Percentiles rank a stretch among this genome's conserved stretches.
phyloP scores from a whole-genome alignment of 2,329 filamentous ascomycete genomes.

The Hypoxylon sp. region DNA sequence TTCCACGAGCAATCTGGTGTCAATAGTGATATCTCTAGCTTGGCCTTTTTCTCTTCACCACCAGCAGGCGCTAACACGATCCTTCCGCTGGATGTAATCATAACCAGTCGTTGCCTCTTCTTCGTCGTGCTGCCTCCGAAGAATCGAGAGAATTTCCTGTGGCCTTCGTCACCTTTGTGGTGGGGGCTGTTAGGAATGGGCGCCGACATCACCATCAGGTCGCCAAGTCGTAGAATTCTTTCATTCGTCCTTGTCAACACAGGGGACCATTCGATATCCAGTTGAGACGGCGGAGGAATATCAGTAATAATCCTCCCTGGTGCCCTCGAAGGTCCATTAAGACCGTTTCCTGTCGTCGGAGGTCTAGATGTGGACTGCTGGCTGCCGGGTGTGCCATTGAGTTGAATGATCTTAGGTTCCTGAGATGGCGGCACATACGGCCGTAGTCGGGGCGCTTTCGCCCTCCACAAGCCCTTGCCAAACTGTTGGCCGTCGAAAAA shows the following conservation, averaged over 20 bases:
- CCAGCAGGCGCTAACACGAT: constrained; percentile 90
- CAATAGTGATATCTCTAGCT: constrained; percentile 88
- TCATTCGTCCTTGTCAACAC: constrained; percentile 92
- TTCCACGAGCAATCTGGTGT: constrained; percentile 79
- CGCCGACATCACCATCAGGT: constrained; percentile 83
- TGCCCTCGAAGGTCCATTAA: constrained; percentile 63
- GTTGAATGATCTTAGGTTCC: constrained; percentile 77
- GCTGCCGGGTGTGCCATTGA: constrained; percentile 64
- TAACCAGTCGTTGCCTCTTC: constrained; percentile 90
- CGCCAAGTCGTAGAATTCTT: constrained; percentile 91
- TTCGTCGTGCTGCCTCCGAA: constrained; percentile 92
- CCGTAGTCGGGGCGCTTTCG: constrained; percentile 86
- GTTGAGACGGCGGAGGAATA: constrained; percentile 91
- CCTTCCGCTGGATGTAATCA: constrained; percentile 91
- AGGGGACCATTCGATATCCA: constrained; percentile 98
- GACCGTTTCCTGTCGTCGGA: constrained; percentile 49
- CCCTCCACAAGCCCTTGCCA: constrained; percentile 86
- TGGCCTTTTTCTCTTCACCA: constrained; percentile 94
- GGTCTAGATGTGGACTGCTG: constrained; percentile 42
- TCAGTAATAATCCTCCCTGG: constrained; percentile 90
- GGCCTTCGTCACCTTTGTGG: constrained; percentile 74
- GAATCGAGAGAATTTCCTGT: constrained; percentile 92
- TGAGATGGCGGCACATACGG: constrained; percentile 80
- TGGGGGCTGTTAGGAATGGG: constrained; percentile 79
- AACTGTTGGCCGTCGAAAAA: constrained; percentile 92